These are phyloP conservation scores for Cyamopsis tetragonoloba DNA, from an alignment of 306 rosid genomes.

Conservation along the genomic window DNA sequence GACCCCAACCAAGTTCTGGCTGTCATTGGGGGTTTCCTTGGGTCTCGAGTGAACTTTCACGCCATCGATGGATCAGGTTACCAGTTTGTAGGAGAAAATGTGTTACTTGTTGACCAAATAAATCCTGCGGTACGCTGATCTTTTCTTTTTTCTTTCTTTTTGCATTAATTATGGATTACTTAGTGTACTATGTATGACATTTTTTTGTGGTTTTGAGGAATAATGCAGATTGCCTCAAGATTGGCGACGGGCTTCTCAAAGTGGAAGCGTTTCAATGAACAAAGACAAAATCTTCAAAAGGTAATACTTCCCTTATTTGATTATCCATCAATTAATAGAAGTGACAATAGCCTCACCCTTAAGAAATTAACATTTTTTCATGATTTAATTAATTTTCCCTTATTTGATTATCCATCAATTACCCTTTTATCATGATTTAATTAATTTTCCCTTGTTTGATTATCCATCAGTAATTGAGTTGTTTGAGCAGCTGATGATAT, in stretches of 20 bases:
- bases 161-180: background rate
- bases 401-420: too few relatives aligned
- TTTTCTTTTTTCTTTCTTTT: constrained; percentile 29
- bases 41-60: constrained; percentile 86
- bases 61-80: constrained; percentile 97
- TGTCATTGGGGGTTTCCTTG: constrained; percentile 90
- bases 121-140: constrained; percentile 99
- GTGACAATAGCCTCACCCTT: too few relatives aligned
- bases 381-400: too few relatives aligned
- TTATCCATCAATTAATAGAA: too few relatives aligned
- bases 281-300: constrained; percentile 80
- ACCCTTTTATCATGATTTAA: too few relatives aligned
- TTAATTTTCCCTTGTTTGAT: too few relatives aligned
- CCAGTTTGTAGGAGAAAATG: constrained; percentile 79
- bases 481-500: too few relatives aligned
- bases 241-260: constrained; percentile 97
- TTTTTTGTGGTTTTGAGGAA: background rate
- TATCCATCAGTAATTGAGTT: too few relatives aligned
- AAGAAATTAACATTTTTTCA: too few relatives aligned
- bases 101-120: constrained; percentile 69
- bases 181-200: background rate
- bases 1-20: constrained; percentile 98
- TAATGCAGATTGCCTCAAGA: constrained; percentile 92
- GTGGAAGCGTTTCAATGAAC: constrained; percentile 84
- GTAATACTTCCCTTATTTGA: too few relatives aligned